Evolutionary conservation across 805 yeast genomes (phyloP).

Genomic region (Sugiyamaella smithiae): DNA sequence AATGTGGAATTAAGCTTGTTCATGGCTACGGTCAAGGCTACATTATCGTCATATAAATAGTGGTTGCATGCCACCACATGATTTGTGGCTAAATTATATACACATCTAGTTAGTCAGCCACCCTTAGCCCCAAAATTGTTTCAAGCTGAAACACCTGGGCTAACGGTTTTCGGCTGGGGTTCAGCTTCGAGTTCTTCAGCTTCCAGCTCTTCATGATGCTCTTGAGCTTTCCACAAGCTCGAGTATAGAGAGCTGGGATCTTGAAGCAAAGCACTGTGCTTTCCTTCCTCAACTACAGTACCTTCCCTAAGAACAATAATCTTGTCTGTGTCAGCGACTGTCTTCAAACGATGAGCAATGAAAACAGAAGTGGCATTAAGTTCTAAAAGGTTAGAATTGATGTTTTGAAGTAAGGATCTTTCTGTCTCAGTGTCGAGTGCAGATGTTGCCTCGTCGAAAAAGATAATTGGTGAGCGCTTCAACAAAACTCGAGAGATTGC

Average conservation of each 20-base stretch:
- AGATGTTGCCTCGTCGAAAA: constrained; percentile 94
- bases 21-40: too few relatives aligned
- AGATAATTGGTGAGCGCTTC: constrained; percentile 83
- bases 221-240: constrained; percentile 90
- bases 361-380: constrained; percentile 71
- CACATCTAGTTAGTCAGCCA: too few relatives aligned
- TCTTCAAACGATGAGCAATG: constrained; percentile 90
- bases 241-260: constrained; percentile 62
- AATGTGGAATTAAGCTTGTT: too few relatives aligned
- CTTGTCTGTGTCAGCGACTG: constrained; percentile 90
- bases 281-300: constrained; percentile 81
- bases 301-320: constrained; percentile 85
- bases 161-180: too few relatives aligned
- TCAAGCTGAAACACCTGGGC: too few relatives aligned
- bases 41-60: too few relatives aligned
- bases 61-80: too few relatives aligned
- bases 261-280: constrained; percentile 60
- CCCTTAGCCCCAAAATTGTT: too few relatives aligned
- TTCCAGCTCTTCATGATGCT: constrained; percentile 43
- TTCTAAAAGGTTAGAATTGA: constrained; percentile 60
- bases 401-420: constrained; percentile 73
- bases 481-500: constrained; percentile 90
- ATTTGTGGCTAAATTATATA: too few relatives aligned
- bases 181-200: constrained; percentile 1
- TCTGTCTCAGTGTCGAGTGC: constrained; percentile 97